A percentile compares a stretch with the other conserved stretches of the same genome.
phyloP scores from a whole-genome alignment of 2,329 filamentous ascomycete species.

The Periconia sp. region DNA sequence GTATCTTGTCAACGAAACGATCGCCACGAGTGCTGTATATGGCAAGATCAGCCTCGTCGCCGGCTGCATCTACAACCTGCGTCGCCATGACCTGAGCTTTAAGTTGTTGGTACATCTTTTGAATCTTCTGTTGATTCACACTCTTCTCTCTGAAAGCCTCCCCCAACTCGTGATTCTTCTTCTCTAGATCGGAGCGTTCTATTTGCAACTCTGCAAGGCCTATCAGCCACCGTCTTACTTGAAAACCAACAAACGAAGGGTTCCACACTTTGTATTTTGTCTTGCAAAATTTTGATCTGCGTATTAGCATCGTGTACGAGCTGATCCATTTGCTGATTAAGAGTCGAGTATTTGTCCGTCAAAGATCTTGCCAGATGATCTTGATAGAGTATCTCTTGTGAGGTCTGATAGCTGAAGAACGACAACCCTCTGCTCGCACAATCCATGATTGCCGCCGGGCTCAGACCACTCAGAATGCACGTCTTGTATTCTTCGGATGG shows the following conservation, averaged over 20 bases:
- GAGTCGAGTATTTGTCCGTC: constrained; percentile 67
- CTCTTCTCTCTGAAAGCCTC: constrained; percentile 70
- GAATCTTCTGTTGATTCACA: constrained; percentile 67
- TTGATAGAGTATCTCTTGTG: constrained; percentile 82
- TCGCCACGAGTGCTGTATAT: constrained; percentile 30
- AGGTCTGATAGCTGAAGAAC: constrained; percentile 86
- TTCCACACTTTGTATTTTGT: constrained; percentile 62
- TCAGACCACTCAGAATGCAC: constrained; percentile 78
- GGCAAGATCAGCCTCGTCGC: constrained; percentile 45
- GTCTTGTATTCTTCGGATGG: constrained; percentile 90
- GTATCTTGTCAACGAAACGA: constrained; percentile 32
- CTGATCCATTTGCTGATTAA: constrained; percentile 71
- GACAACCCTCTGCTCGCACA: constrained; percentile 76
- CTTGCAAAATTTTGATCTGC: constrained; percentile 68
- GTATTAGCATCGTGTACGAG: constrained; percentile 73
- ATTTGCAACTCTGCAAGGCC: constrained; percentile 54
- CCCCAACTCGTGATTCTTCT: constrained; percentile 72
- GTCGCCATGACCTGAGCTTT: constrained; percentile 59
- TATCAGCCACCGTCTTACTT: background rate
- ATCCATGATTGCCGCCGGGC: constrained; percentile 81
- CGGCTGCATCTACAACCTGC: constrained; percentile 58
- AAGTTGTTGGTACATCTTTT: constrained; percentile 60
- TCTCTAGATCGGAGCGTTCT: constrained; percentile 64
- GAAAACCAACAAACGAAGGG: background rate
- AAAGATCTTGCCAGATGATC: constrained; percentile 72